phyloP scores from a whole-genome alignment of 768 basidiomycete species.

The Termitomyces sp. region DNA sequence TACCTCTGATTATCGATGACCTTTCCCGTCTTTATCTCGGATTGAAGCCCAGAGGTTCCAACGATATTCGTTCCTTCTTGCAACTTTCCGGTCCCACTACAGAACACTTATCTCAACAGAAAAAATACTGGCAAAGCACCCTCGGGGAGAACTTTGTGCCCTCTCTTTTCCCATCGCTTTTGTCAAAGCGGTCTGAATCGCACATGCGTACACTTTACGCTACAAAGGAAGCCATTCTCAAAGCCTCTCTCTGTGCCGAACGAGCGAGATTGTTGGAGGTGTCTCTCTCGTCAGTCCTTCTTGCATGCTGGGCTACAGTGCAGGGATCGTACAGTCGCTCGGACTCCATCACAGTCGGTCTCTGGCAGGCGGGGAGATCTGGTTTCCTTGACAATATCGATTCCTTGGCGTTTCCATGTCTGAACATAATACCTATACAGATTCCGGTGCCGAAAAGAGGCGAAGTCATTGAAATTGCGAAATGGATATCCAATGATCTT shows the following conservation, averaged over 20 bases:
- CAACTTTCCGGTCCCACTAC: conserved; percentile 16
- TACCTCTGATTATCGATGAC: conserved; percentile 34
- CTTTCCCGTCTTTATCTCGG: conserved; percentile 30
- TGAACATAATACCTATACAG: conserved; percentile 38
- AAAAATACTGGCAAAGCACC: conserved; percentile 31
- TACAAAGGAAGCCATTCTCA: conserved; percentile 10
- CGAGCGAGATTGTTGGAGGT: conserved; percentile 30
- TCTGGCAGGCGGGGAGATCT: conserved; percentile 44
- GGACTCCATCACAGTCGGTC: conserved; percentile 31
- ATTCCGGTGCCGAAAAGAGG: conserved; percentile 17
- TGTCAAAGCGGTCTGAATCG: not conserved
- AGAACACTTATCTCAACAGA: conserved; percentile 17
- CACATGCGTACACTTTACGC: conserved; percentile 13
- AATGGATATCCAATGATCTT: conserved; percentile 29
- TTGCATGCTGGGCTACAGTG: conserved; percentile 39
- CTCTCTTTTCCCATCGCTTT: conserved; percentile 20
- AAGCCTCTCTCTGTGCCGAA: conserved; percentile 31
- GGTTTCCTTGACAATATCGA: conserved; percentile 28
- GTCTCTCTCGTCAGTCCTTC: conserved; percentile 34
- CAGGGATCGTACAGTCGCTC: conserved; percentile 26
- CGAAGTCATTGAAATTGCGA: conserved; percentile 23
- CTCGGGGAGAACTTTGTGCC: conserved; percentile 25
- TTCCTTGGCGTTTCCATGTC: conserved; percentile 37
- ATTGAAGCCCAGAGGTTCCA: conserved; percentile 15
- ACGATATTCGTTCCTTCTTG: conserved; percentile 24